Conservation (phyloP, 2,329 filamentous ascomycete species). For the Fusarium keratoplasticum region DNA sequence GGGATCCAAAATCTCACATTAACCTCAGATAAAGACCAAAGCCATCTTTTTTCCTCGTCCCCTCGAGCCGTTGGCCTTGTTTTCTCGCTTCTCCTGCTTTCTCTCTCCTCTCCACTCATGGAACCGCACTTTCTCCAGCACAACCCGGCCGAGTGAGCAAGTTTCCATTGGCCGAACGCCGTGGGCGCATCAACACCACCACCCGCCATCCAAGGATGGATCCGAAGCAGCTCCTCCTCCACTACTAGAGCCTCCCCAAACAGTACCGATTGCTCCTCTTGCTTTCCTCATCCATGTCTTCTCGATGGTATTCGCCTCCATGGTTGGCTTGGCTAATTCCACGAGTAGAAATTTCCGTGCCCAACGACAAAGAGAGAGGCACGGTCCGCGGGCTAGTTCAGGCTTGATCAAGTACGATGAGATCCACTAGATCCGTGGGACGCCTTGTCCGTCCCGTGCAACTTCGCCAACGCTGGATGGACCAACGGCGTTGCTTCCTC, state of each 20-base stretch:
- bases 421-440: background rate
- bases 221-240: conserved; percentile 25
- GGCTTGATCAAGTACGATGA: background rate
- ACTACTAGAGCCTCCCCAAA: conserved; percentile 1
- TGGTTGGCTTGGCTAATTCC: background rate
- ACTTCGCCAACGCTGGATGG: conserved; percentile 7
- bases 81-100: conserved; percentile 15
- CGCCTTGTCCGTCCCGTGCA: background rate
- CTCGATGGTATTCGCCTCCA: background rate
- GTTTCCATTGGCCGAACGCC: conserved; percentile 57
- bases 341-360: background rate
- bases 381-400: conserved; percentile 17
- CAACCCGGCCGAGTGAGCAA: conserved; percentile 54
- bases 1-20: background rate
- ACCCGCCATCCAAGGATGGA: conserved; percentile 18
- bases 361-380: conserved; percentile 3
- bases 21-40: background rate
- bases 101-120: conserved; percentile 15
- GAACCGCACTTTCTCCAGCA: conserved; percentile 37
- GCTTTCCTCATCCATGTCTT: conserved; percentile 16
- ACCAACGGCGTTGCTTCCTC: conserved; percentile 15
- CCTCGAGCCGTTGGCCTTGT: conserved; percentile 6
- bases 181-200: conserved; percentile 40
- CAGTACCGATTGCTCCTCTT: conserved; percentile 11
- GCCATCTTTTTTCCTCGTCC: background rate